Evolutionary conservation across 768 basidiomycete genomes (phyloP).

Genomic region (Tulasnella sp.): DNA sequence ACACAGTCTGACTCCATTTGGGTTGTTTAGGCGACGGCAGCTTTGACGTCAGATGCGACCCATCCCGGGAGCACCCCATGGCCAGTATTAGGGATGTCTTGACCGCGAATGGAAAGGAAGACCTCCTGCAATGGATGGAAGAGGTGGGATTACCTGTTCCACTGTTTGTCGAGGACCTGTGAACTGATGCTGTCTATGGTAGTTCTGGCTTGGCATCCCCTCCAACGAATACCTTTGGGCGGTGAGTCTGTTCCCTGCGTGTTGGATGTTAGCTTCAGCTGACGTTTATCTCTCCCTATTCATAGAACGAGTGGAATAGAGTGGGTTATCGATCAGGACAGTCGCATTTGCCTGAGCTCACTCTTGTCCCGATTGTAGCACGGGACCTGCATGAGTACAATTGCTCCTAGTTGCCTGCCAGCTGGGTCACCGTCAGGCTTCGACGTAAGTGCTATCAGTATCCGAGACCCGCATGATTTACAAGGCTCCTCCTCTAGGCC

Average conservation of each 20-base stretch:
- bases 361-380: background rate
- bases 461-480: no score
- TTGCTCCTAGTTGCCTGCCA: background rate
- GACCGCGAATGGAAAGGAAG: conserved; percentile 19
- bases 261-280: background rate
- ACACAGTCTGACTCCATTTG: background rate
- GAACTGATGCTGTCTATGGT: background rate
- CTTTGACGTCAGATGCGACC: conserved; percentile 26
- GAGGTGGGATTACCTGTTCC: background rate
- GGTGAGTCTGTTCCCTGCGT: background rate
- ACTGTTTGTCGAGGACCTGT: background rate
- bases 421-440: background rate
- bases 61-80: conserved; percentile 19
- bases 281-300: background rate
- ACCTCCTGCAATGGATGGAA: conserved; percentile 33
- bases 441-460: background rate
- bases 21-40: conserved; percentile 24
- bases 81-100: conserved; percentile 34
- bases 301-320: conserved; percentile 33
- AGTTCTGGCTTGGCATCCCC: conserved; percentile 26
- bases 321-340: background rate
- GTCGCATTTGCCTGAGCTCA: background rate
- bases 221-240: conserved; percentile 35
- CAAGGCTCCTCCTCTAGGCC: background rate
- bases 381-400: conserved; percentile 14